These are phyloP conservation scores for Cerioporus squamosus DNA, from an alignment of 1,284 basidiomycete genomes.

Conservation along the genomic window DNA sequence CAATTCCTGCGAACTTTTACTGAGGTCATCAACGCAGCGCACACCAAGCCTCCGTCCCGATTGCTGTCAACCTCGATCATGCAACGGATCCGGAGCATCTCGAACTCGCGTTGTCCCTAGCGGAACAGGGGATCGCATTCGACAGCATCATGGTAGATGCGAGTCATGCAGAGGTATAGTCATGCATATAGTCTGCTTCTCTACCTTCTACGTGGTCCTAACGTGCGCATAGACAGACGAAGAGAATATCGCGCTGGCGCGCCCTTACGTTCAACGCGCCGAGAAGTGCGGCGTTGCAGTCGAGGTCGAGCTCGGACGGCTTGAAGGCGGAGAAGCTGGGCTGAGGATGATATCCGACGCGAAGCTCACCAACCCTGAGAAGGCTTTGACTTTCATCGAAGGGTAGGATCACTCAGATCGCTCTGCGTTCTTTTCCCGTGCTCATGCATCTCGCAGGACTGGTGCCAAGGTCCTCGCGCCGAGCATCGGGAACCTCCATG, in stretches of 20 bases:
- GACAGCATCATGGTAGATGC: constrained; percentile 59
- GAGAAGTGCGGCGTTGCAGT: constrained; percentile 46
- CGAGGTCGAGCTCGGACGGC: constrained; percentile 54
- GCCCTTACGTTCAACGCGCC: constrained; percentile 50
- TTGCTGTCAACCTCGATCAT: constrained; percentile 54
- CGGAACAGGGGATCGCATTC: constrained; percentile 51
- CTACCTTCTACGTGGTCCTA: background rate
- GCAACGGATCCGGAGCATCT: constrained; percentile 52
- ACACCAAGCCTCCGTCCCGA: constrained; percentile 50
- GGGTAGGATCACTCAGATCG: constrained; percentile 32
- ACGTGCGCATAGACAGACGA: constrained; percentile 44
- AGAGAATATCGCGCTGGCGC: constrained; percentile 50
- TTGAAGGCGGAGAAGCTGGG: constrained; percentile 54
- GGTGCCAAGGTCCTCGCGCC: constrained; percentile 51
- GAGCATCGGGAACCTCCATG: constrained; percentile 54
- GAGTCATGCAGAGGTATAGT: constrained; percentile 47
- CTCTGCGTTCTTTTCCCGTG: background rate
- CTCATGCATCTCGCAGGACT: constrained; percentile 34
- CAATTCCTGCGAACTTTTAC: background rate
- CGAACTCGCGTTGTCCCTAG: constrained; percentile 49
- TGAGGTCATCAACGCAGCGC: constrained; percentile 32
- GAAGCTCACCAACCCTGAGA: constrained; percentile 49
- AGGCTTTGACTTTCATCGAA: constrained; percentile 48
- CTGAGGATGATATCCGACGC: constrained; percentile 51
- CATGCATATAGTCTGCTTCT: background rate